These are phyloP conservation scores for Papiliotrema terrestris DNA, from an alignment of 1,284 basidiomycete species.

Conservation along the genomic window DNA sequence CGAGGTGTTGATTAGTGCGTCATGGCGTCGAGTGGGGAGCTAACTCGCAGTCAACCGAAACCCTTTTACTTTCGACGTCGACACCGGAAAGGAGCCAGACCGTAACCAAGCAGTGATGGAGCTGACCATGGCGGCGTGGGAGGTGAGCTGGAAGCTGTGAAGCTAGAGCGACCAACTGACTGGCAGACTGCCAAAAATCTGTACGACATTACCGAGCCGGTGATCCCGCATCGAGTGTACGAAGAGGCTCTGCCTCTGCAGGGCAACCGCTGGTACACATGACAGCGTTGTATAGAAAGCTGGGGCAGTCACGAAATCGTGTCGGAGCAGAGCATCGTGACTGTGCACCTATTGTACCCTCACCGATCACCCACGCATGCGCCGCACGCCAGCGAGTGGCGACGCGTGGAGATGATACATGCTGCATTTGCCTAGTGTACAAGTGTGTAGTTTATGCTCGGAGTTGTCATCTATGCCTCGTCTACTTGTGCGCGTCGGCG, in stretches of 20 bases:
- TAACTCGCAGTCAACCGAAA: neutral
- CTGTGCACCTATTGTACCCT: too few relatives aligned
- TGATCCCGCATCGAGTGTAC: conserved; percentile 47
- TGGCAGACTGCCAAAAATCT: conserved; percentile 45
- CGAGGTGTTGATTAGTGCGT: conserved; percentile 49
- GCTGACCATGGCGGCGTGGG: conserved; percentile 51
- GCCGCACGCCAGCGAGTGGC: too few relatives aligned
- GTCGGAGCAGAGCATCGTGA: neutral
- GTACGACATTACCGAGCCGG: conserved; percentile 49
- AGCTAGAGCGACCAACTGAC: neutral
- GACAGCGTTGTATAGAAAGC: neutral
- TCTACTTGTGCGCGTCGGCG: conserved; percentile 34
- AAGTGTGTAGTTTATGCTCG: too few relatives aligned
- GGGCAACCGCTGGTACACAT: conserved; percentile 17
- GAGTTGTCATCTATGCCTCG: neutral
- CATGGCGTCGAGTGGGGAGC: neutral
- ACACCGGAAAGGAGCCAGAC: neutral
- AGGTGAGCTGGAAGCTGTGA: conserved; percentile 25
- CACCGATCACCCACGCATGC: too few relatives aligned
- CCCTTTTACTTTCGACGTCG: neutral
- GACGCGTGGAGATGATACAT: neutral
- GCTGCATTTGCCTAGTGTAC: neutral
- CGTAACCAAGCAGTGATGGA: conserved; percentile 54
- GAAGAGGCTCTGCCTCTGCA: conserved; percentile 7
- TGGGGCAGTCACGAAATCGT: neutral